Evolutionary conservation across 2,329 filamentous ascomycete genomes (phyloP).

Genomic region (Lecanicillium sp.): DNA sequence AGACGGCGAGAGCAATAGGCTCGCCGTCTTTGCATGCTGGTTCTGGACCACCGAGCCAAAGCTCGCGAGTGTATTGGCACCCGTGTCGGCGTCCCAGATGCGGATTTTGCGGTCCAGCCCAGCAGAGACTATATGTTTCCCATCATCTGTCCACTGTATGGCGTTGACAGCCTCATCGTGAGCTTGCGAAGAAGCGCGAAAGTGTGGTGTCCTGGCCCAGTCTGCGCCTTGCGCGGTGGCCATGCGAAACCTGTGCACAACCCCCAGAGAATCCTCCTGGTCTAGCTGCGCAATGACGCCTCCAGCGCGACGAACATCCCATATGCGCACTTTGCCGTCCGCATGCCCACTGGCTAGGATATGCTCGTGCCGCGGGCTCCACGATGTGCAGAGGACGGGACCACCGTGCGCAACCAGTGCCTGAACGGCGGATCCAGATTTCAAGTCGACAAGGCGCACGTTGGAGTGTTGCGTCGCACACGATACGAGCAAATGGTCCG

Average conservation of each 20-base stretch:
- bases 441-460: slow-evolving; percentile 78
- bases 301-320: slow-evolving; percentile 77
- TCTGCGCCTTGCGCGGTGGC: slow-evolving; percentile 22
- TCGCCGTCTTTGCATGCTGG: slow-evolving; percentile 51
- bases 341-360: slow-evolving; percentile 77
- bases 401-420: slow-evolving; percentile 62
- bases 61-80: slow-evolving; percentile 79
- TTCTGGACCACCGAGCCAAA: slow-evolving; percentile 83
- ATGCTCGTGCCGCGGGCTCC: slow-evolving; percentile 76
- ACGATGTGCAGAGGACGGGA: slow-evolving; percentile 61
- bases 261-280: slow-evolving; percentile 72
- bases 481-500: slow-evolving; percentile 70
- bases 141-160: slow-evolving; percentile 76
- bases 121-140: slow-evolving; percentile 66
- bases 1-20: slow-evolving; percentile 56
- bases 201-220: slow-evolving; percentile 22
- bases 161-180: slow-evolving; percentile 81
- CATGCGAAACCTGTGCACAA: slow-evolving; percentile 36
- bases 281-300: slow-evolving; percentile 72
- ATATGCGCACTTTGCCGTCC: slow-evolving; percentile 76
- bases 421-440: slow-evolving; percentile 67
- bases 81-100: slow-evolving; percentile 76
- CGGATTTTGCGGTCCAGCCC: slow-evolving; percentile 80
- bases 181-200: slow-evolving; percentile 51
- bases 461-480: slow-evolving; percentile 82